Evolutionary conservation across 2,329 filamentous ascomycete genomes (phyloP), one percentile per base, ranked within the genome.

Genomic region (Scedosporium aurantiacum): DNA sequence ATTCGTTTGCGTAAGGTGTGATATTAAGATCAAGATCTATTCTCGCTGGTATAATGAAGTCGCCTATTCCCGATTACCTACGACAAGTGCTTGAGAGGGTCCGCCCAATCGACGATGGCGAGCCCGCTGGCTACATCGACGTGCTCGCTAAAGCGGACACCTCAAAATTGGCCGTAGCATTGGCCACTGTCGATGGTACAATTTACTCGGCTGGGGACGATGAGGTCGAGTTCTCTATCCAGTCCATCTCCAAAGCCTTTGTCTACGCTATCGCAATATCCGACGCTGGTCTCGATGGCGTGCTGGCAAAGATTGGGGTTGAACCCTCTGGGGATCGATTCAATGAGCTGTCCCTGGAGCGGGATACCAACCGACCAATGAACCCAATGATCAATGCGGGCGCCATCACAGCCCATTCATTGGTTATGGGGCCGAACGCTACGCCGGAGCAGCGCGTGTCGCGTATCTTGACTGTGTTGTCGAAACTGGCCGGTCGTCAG

Each of bases 221-320:
- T 56, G 60, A 66, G 8, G 63, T 74, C 55, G 73, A 75, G 60
- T 75, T 75, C 61, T 75, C 73, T 1, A 75, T 75, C 40, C 73
- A 75, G 60, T 75, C 73, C 65, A 75, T 75, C 58, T 73, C 73
- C 12, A 75, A 75, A 54, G 68, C 73, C 1, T 75, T 75, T 58
- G 72, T 75, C 28, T 75, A 75, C 62, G 73, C 73, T 1, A 63
- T 75, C 3, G 73, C 73, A 8, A 75, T 75, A 41, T 72, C 74
- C 57, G 73, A 75, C 58, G 66, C 68, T 0, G 73, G 73, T 0
- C 61, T 75, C 18, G 63, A 67, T 0, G 63, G 63, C n/a, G 73
- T 75, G 0, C 60, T 75, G 52, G 67, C 72, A 60, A 75, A 73
- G 62, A 74, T 75, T 18, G 73, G 73, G 57, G 73, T 75, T 2